Evolutionary conservation across 768 basidiomycete genomes (phyloP), one percentile per base, ranked within the genome.

Genomic region (Leccinum olivaceopallidum): DNA sequence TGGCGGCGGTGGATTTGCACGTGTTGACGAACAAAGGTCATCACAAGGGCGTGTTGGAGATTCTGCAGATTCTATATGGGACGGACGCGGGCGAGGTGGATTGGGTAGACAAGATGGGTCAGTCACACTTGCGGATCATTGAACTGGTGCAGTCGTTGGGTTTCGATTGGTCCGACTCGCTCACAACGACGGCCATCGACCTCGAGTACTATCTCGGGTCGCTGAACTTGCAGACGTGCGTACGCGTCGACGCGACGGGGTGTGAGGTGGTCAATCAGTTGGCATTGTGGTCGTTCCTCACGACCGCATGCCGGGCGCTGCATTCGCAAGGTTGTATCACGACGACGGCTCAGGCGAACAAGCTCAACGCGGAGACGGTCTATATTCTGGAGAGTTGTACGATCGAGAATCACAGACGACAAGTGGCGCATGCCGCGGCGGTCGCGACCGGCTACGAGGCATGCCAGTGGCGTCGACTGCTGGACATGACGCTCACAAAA

Each of bases 1-100:
- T 91, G 24, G 85, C 87, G 24, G 92, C 95, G 1, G 81, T 98
- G 39, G 95, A 98, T 70, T 78, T 97, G 4, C 95, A 95, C 62
- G 84, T 92, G 13, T 79, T 95, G 60, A 92, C 92, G 2, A 86
- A 84, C 69, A 88, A 87, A 65, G 87, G 88, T 0, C 90, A 92
- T 60, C 75, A 81, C 66, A 91, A 91, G 67, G 84, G 85, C 1
- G 86, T 90, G 0, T 76, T 83, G 2, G 89, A 90, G 60, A 80
- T 96, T 14, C 76, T 97, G 30, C 85, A 88, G n/a, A 86, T 92
- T 14, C 77, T 97, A 1, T 96, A 95, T 65, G 89, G 88, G 5
- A 85, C 81, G 14, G 84, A 85, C 47, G 80, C 37, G 71, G 80
- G 70, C 0, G 57, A 68, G 12, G 42, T 58, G 10, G 76, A 74